phyloP scores from a whole-genome alignment of 305 asterid species.

The Solanum chacoense region DNA sequence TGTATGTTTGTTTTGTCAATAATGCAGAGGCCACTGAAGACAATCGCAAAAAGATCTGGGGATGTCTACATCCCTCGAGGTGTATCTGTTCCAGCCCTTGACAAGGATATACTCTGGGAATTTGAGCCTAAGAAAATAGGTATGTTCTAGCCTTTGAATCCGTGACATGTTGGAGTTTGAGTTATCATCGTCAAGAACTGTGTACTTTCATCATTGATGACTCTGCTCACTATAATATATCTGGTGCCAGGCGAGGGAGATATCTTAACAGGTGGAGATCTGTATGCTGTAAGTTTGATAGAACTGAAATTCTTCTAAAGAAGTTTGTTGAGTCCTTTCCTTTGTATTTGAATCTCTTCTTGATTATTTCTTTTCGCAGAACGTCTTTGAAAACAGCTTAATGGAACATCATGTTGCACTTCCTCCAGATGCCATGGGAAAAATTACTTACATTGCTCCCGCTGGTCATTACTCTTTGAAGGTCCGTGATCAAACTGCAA shows the following conservation, averaged over 20 bases:
- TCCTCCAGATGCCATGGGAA: constrained; percentile 96
- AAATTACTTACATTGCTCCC: constrained; percentile 81
- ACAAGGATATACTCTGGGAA: constrained; percentile 94
- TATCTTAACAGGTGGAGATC: constrained; percentile 76
- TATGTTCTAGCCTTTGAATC: constrained; percentile 3
- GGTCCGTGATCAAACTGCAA: constrained; percentile 24
- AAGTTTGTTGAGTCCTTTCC: not conserved
- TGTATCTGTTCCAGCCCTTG: constrained; percentile 96
- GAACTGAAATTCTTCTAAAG: not conserved
- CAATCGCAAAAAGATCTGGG: constrained; percentile 86
- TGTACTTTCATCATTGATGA: not conserved
- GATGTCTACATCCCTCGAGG: constrained; percentile 99
- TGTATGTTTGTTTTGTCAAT: not conserved
- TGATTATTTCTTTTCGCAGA: constrained; percentile 30
- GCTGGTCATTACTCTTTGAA: constrained; percentile 82
- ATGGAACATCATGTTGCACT: constrained; percentile 87
- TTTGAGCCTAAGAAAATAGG: constrained; percentile 90
- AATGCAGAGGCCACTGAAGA: constrained; percentile 87
- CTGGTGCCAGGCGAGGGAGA: constrained; percentile 80
- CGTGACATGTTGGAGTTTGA: not conserved
- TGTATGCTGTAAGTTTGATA: constrained; percentile 74
- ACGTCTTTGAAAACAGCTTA: constrained; percentile 74
- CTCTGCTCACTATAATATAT: not conserved
- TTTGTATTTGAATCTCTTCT: not conserved
- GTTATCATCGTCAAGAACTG: not conserved